These are phyloP conservation scores for Hortaea sp. DNA, from an alignment of 2,329 filamentous ascomycete species.

Conservation along the genomic window DNA sequence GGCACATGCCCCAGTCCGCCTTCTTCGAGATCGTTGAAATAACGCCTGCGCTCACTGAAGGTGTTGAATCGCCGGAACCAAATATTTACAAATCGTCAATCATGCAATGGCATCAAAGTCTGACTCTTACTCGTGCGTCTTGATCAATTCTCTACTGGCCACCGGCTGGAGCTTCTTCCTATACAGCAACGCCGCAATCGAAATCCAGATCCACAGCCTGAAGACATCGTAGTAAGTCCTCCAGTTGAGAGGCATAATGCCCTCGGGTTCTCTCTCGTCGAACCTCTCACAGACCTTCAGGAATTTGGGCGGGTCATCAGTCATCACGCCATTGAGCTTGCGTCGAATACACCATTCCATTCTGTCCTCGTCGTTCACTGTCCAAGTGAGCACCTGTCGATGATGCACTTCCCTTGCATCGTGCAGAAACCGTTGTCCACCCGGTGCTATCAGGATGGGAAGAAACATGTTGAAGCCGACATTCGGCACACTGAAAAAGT, in stretches of 20 bases:
- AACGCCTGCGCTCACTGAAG: too few species aligned
- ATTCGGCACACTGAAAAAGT: slow-evolving; percentile 58
- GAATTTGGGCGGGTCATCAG: slow-evolving; percentile 67
- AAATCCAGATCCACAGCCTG: slow-evolving; percentile 8
- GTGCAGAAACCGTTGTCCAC: slow-evolving; percentile 56
- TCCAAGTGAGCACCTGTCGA: slow-evolving; percentile 69
- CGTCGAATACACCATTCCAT: slow-evolving; percentile 73
- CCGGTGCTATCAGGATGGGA: slow-evolving; percentile 55
- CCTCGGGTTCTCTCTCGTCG: slow-evolving; percentile 27
- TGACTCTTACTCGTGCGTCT: not conserved
- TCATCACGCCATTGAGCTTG: slow-evolving; percentile 69
- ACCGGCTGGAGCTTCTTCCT: slow-evolving; percentile 8
- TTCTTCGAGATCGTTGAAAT: too few species aligned
- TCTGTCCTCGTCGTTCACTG: slow-evolving; percentile 65
- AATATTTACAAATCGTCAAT: too few species aligned
- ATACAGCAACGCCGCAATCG: slow-evolving; percentile 1
- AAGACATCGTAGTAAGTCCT: slow-evolving; percentile 4
- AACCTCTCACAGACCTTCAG: slow-evolving; percentile 46
- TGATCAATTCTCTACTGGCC: slow-evolving; percentile 8
- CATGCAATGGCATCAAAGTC: too few species aligned
- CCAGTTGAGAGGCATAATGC: slow-evolving; percentile 16
- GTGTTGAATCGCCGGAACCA: too few species aligned
- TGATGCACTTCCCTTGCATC: slow-evolving; percentile 28
- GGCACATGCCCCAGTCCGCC: too few species aligned
- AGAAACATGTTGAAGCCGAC: slow-evolving; percentile 72